Conservation (phyloP, 2,329 filamentous ascomycete genomes). For the Domatiomyces catenatus region DNA sequence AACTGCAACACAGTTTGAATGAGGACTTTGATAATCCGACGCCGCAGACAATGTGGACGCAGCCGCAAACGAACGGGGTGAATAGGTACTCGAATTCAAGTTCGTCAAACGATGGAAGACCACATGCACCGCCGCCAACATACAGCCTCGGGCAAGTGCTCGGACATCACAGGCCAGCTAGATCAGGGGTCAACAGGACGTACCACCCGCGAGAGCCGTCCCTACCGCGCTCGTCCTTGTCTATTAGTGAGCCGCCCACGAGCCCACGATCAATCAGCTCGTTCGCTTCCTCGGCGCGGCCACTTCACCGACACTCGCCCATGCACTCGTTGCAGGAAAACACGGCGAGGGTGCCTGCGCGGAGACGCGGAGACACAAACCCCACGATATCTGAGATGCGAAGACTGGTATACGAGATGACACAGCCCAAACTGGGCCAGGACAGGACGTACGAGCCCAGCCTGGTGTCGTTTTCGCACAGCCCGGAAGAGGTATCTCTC, state of each 20-base stretch:
- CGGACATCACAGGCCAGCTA: neutral
- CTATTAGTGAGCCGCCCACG: neutral
- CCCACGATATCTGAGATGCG: neutral
- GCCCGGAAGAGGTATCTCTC: neutral
- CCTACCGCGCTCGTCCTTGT: neutral
- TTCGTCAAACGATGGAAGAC: neutral
- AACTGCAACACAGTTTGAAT: constrained; percentile 15
- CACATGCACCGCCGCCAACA: neutral
- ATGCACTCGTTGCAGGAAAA: neutral
- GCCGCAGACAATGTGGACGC: neutral
- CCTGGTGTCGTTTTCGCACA: neutral
- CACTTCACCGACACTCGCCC: neutral
- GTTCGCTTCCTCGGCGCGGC: neutral
- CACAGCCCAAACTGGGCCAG: neutral
- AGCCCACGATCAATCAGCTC: neutral
- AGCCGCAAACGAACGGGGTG: constrained; percentile 2
- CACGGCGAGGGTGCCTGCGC: neutral
- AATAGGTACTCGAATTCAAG: neutral
- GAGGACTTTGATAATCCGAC: constrained; percentile 11
- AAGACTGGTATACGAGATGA: neutral
- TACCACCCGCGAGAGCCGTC: neutral
- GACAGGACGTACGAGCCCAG: neutral
- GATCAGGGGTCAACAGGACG: neutral
- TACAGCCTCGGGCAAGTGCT: neutral
- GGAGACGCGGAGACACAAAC: neutral